Evolutionary conservation across 805 yeast genomes (phyloP), one percentile per base, ranked within the genome.

Genomic region (Pichia ethanolica): DNA sequence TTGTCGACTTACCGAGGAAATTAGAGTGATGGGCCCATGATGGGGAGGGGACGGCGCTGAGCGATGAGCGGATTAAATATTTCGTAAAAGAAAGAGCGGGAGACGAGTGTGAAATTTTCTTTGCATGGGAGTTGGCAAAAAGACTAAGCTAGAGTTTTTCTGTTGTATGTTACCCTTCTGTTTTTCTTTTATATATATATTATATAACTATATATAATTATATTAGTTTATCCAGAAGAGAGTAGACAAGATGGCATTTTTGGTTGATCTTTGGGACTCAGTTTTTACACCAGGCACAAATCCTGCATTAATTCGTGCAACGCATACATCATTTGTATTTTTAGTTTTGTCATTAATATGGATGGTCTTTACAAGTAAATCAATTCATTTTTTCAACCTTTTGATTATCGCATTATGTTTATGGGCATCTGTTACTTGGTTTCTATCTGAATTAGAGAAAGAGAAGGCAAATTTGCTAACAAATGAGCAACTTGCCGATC

Each of bases 201-300:
- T 20, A 20, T 20, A 20, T 20, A 20, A 20, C 20, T 3, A 20
- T 20, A 2, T 20, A 2, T 20, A 20, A 20, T 20, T 3, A 20
- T 20, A 20, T 2, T 20, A 20, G 20, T 20, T 20, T 20, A 20
- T 20, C 20, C 20, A 20, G 20, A 20, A 20, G 20, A 20, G 20
- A 20, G 3, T 20, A 20, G 3, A 20, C 20, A 20, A 20, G 20
- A 32, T 46, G 8, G 33, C 33, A 32, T 82, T 82, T 61, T 51
- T 85, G 36, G 70, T 67, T 28, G 95, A 86, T 28, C 74, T 91
- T 41, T 90, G 97, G 97, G 83, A 86, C 49, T 86, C 96, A 12
- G 79, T 93, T 30, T 87, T 91, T 67, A 82, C 88, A 14, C 97
- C 98, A 6, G 99, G 99, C 1, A 80, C 96, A 1, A 79, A 93